Evolutionary conservation across 768 basidiomycete species (phyloP).

Genomic region (Trametes maxima): DNA sequence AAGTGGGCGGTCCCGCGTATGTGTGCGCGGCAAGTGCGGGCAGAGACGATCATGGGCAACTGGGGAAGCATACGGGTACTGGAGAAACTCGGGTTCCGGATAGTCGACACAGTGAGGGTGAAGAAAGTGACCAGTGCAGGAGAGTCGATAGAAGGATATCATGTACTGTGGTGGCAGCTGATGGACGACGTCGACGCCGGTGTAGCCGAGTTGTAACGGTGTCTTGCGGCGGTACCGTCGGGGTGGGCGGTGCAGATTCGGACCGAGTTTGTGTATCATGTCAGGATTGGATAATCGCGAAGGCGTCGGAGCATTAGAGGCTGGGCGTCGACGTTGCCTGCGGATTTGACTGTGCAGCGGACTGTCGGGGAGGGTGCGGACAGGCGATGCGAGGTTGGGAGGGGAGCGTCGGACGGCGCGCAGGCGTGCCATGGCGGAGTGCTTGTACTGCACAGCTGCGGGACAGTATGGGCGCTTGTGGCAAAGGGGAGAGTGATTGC

Average conservation of each 20-base stretch:
- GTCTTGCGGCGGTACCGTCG: background rate
- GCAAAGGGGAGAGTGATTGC: background rate
- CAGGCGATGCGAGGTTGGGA: too few species aligned
- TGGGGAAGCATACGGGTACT: conserved; percentile 63
- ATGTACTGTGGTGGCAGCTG: conserved; percentile 21
- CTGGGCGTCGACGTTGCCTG: too few species aligned
- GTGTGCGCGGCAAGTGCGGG: conserved; percentile 51
- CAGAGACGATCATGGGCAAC: conserved; percentile 53
- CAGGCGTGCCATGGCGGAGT: background rate
- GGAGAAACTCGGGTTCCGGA: conserved; percentile 62
- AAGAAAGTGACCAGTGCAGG: conserved; percentile 27
- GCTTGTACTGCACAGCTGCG: background rate
- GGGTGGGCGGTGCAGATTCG: background rate
- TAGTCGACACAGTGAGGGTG: conserved; percentile 42
- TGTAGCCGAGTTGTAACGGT: background rate
- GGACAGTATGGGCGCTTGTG: background rate
- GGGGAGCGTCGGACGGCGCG: background rate
- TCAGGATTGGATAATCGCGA: background rate
- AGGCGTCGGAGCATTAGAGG: too few species aligned
- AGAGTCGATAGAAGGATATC: conserved; percentile 20
- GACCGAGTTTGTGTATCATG: background rate
- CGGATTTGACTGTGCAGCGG: too few species aligned
- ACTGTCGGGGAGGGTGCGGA: too few species aligned
- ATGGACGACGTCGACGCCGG: background rate
- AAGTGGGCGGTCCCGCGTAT: conserved; percentile 69